Base-by-base conservation (phyloP, 2,329 filamentous ascomycete genomes). In the Apiospora phragmitis region DNA sequence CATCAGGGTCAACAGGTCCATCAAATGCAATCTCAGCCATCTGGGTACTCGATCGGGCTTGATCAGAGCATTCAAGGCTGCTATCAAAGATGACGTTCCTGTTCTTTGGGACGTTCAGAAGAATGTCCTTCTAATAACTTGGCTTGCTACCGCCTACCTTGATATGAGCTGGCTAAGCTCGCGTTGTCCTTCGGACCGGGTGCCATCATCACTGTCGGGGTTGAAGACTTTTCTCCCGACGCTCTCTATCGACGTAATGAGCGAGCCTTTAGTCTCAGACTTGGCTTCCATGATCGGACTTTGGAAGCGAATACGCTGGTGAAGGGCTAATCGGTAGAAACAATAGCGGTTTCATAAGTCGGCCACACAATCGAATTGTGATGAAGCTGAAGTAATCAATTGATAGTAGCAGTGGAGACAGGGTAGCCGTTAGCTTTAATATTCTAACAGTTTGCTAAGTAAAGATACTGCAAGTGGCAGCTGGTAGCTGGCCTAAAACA, bases 1-100 rank as follows among this genome's bases (percentile, higher is more conserved):
- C 12, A 93, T 76, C 16, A 84, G 77, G 1, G 90, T 89, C 62
- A 94, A 83, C 16, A 87, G 83, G 70, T 84, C 84, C 74, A 91
- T 83, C 1, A 93, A 77, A 55, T 85, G 84, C 24, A 84, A 74
- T 59, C 87, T 87, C n/a, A 93, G 83, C 89, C 89, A 92, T 77
- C 80, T 74, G 14, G 90, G 89, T 21, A 88, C 84, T 32, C 85
- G 79, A 70, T 86, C 85, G 14, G 91, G 90, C 72, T 92, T 89
- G 43, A 92, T 87, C 26, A 92, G 82, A 24, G 87, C 83, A 71
- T 90, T 93, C 59, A 94, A 80, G 5, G 88, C 84, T 11, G 87
- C 88, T 29, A 93, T 81, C 11, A 93, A 83, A 38, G 83, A 72
- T 7, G 80, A 73, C 2, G 82, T 85, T 75, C 87, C 87, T 42